Conservation (phyloP, 352 stramenopile species). For the Globisporangium nunn region DNA sequence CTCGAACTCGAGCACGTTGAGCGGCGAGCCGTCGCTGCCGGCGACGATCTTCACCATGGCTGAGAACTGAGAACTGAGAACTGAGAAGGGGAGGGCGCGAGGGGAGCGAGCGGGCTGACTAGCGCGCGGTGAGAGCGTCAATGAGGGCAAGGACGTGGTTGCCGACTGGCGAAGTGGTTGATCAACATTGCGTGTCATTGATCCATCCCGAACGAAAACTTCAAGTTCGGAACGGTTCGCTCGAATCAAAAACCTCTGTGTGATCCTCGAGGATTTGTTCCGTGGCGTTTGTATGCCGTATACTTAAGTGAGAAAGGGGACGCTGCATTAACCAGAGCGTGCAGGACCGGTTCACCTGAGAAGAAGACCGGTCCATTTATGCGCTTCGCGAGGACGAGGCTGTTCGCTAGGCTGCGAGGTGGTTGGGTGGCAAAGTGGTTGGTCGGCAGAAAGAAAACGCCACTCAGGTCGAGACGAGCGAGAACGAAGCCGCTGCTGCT, state of each 20-base stretch:
- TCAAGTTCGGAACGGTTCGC: too few relatives aligned
- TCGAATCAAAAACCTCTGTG: not conserved
- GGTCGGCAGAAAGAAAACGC: not conserved
- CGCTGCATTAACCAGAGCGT: too few relatives aligned
- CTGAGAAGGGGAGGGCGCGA: not conserved
- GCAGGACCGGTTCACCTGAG: too few relatives aligned
- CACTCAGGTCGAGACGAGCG: not conserved
- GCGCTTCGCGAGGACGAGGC: too few relatives aligned
- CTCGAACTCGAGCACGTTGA: conserved; percentile 91
- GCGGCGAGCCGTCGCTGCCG: conserved; percentile 58
- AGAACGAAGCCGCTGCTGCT: not conserved
- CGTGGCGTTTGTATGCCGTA: not conserved
- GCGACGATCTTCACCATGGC: conserved; percentile 51
- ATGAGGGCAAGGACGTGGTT: not conserved
- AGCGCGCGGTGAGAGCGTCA: not conserved
- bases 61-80: not conserved
- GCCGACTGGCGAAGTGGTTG: not conserved
- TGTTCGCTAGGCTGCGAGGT: too few relatives aligned
- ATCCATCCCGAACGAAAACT: too few relatives aligned
- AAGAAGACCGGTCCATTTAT: too few relatives aligned
- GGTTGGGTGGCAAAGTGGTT: not conserved
- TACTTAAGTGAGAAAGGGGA: not conserved
- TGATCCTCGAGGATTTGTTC: not conserved
- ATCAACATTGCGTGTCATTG: not conserved
- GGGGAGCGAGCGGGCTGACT: not conserved